These are phyloP conservation scores for Mortierella sp. DNA, from an alignment of 371 early-diverging fungal genomes.

Conservation along the genomic window DNA sequence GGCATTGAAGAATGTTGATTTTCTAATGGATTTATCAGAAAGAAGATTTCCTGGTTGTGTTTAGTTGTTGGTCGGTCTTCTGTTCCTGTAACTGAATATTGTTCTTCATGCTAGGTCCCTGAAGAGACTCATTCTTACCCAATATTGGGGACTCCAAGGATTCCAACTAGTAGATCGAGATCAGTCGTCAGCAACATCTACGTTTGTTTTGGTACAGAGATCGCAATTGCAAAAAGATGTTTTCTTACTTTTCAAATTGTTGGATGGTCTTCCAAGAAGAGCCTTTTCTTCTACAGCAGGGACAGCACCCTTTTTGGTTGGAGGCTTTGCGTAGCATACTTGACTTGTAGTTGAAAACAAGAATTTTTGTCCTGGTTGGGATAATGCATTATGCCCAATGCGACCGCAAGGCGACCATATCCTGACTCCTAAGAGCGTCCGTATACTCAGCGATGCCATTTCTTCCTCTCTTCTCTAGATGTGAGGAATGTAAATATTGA, in stretches of 20 bases:
- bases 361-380: constrained; percentile 11
- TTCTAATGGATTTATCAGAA: constrained; percentile 59
- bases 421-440: constrained; percentile 16
- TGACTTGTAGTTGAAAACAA: constrained; percentile 33
- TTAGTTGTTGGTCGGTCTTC: background rate
- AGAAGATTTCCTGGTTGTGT: background rate
- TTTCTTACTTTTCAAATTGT: constrained; percentile 87
- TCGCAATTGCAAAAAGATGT: background rate
- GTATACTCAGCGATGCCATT: constrained; percentile 19
- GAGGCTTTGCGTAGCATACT: constrained; percentile 27
- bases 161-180: constrained; percentile 72
- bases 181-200: too few relatives aligned
- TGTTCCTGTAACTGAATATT: background rate
- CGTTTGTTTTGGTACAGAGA: too few relatives aligned
- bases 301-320: constrained; percentile 76
- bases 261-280: constrained; percentile 92
- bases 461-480: background rate
- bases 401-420: constrained; percentile 19
- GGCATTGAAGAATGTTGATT: constrained; percentile 96
- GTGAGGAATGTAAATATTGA: background rate
- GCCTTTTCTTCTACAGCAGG: constrained; percentile 73
- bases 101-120: background rate
- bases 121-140: constrained; percentile 60
- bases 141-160: constrained; percentile 99
- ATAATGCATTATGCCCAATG: background rate